Evolutionary conservation across 2,329 filamentous ascomycete species (phyloP).

Genomic region (Ophiognomonia clavigignenti-juglandacearum): DNA sequence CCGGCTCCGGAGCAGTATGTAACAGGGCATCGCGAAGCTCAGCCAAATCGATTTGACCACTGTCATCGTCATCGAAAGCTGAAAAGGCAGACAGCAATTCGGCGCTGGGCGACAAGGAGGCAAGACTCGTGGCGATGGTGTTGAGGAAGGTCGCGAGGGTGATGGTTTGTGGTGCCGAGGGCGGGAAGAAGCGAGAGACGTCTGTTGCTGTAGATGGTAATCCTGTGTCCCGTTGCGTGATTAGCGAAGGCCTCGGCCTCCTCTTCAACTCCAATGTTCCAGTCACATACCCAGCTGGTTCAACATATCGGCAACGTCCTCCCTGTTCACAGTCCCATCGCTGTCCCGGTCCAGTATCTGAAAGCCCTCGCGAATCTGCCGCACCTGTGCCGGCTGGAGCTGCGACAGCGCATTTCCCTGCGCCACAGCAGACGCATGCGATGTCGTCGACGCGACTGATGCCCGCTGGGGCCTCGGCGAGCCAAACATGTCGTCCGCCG

Average conservation of each 20-base stretch:
- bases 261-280: too few species aligned
- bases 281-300: slow-evolving; percentile 64
- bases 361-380: slow-evolving; percentile 87
- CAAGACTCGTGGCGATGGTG: slow-evolving; percentile 69
- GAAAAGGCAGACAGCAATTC: slow-evolving; percentile 88
- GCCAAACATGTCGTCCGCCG: slow-evolving; percentile 28
- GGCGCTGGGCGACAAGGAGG: slow-evolving; percentile 67
- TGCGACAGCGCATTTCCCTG: slow-evolving; percentile 59
- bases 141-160: slow-evolving; percentile 84
- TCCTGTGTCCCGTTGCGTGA: too few species aligned
- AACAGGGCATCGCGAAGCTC: slow-evolving; percentile 81
- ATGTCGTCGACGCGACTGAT: slow-evolving; percentile 27
- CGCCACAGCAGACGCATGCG: slow-evolving; percentile 32
- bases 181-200: slow-evolving; percentile 77
- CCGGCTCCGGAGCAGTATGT: slow-evolving; percentile 73
- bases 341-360: slow-evolving; percentile 88
- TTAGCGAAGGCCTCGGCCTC: too few species aligned
- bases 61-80: slow-evolving; percentile 94
- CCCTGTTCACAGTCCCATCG: slow-evolving; percentile 74
- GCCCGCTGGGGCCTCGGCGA: slow-evolving; percentile 32
- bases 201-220: slow-evolving; percentile 68
- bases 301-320: slow-evolving; percentile 85
- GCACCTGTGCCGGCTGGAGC: slow-evolving; percentile 75
- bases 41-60: slow-evolving; percentile 79
- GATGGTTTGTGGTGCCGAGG: slow-evolving; percentile 65